Conservation (phyloP, 768 basidiomycete genomes). For the Neoboletus magnificus region DNA sequence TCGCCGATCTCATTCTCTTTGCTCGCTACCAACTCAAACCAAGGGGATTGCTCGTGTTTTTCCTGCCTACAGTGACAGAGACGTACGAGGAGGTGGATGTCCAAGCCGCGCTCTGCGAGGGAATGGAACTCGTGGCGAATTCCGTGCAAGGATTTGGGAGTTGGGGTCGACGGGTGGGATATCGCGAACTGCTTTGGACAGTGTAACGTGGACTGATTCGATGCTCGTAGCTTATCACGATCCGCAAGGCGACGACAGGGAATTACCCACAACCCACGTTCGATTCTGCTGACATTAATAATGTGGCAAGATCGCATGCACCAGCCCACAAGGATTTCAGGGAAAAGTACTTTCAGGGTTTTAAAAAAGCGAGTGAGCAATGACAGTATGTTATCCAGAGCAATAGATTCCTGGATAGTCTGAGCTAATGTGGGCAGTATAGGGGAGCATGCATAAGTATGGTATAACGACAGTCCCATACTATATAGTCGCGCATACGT, state of each 20-base stretch:
- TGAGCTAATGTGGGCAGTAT: neutral
- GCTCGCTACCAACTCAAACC: slow-evolving; percentile 84
- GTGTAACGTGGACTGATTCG: neutral
- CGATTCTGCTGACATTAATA: slow-evolving; percentile 25
- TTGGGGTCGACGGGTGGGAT: slow-evolving; percentile 86
- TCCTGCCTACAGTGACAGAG: slow-evolving; percentile 88
- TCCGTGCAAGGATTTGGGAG: slow-evolving; percentile 91
- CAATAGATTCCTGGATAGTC: neutral
- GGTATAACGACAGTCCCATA: too few species aligned
- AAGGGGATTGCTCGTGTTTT: slow-evolving; percentile 89
- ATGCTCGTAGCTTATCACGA: slow-evolving; percentile 78
- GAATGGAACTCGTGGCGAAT: slow-evolving; percentile 86
- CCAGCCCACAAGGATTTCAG: slow-evolving; percentile 91
- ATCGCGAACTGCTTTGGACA: neutral
- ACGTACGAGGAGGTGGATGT: slow-evolving; percentile 89
- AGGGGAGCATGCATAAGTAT: neutral
- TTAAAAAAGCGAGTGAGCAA: slow-evolving; percentile 44
- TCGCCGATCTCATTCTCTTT: slow-evolving; percentile 74
- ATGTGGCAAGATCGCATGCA: slow-evolving; percentile 36
- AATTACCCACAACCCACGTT: slow-evolving; percentile 56
- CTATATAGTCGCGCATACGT: too few species aligned
- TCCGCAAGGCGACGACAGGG: slow-evolving; percentile 60
- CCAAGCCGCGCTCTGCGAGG: slow-evolving; percentile 70
- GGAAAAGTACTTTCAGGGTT: slow-evolving; percentile 83
- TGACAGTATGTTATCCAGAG: neutral